Evolutionary conservation across 1,284 basidiomycete species (phyloP).

Genomic region (Ganoderma sp.): DNA sequence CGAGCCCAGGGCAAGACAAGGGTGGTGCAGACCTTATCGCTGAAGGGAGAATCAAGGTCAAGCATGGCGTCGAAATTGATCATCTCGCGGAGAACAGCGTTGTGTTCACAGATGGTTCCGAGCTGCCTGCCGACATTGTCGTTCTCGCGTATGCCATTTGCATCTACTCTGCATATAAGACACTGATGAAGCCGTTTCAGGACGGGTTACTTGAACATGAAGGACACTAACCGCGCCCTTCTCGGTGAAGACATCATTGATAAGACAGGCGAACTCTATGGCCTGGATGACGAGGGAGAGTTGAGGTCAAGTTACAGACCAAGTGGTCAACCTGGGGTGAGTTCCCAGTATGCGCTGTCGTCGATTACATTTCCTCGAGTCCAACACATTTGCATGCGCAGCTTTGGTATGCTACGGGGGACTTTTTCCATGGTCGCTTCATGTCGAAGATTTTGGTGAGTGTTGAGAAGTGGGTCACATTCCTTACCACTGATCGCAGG

Average conservation of each 20-base stretch:
- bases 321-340: conserved; percentile 43
- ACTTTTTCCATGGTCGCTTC: conserved; percentile 42
- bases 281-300: conserved; percentile 63
- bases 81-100: conserved; percentile 58
- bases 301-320: conserved; percentile 47
- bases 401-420: conserved; percentile 46
- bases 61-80: conserved; percentile 61
- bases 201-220: conserved; percentile 47
- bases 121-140: conserved; percentile 70
- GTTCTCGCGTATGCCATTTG: conserved; percentile 53
- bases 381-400: conserved; percentile 14
- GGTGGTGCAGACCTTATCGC: conserved; percentile 56
- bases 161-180: neutral
- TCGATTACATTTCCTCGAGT: neutral
- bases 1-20: conserved; percentile 43
- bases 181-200: conserved; percentile 31
- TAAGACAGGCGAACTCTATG: conserved; percentile 56
- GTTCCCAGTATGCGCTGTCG: neutral
- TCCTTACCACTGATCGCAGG: neutral
- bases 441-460: conserved; percentile 45
- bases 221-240: conserved; percentile 48
- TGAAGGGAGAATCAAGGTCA: conserved; percentile 74
- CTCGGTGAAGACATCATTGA: conserved; percentile 55
- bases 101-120: conserved; percentile 66
- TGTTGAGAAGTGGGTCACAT: neutral